Conservation (phyloP, 208 protist genomes). For the Trypanosomatidae sp. region DNA sequence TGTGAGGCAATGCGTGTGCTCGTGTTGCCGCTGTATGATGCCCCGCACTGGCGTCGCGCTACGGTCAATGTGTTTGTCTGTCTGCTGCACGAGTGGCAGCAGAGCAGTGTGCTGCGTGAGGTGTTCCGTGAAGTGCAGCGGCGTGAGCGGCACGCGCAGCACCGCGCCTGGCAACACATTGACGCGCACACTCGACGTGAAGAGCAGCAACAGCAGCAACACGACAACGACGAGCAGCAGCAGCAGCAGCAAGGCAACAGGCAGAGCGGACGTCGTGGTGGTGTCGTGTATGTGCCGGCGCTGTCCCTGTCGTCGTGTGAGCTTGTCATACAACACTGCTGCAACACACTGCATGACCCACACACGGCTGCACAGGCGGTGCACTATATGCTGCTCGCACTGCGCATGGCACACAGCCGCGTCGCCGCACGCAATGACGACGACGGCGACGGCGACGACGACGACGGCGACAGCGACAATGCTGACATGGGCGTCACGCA, state of each 20-base stretch:
- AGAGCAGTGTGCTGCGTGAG: conserved; percentile 17
- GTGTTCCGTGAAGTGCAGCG: conserved; percentile 17
- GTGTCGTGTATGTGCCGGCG: conserved; percentile 5
- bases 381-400: no score
- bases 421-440: not conserved
- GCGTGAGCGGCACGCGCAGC: conserved; percentile 8
- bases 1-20: no score
- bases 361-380: no score
- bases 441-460: not conserved
- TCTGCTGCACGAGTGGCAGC: conserved; percentile 34
- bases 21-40: conserved; percentile 11
- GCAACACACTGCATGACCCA: no score
- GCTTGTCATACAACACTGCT: conserved; percentile 9
- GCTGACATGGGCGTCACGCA: conserved; percentile 3
- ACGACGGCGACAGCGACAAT: not conserved
- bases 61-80: conserved; percentile 34
- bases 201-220: no score
- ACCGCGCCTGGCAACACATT: conserved; percentile 2
- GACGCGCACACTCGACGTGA: no score
- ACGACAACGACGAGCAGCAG: no score
- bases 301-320: conserved; percentile 15
- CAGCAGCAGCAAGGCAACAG: not conserved
- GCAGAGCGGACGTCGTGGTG: not conserved
- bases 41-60: conserved; percentile 11
- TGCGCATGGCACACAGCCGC: no score